A percentile compares a stretch with the other conserved stretches of the same genome.
Conservation (phyloP, 345 rosid genomes). For the Cochlearia excelsa region DNA sequence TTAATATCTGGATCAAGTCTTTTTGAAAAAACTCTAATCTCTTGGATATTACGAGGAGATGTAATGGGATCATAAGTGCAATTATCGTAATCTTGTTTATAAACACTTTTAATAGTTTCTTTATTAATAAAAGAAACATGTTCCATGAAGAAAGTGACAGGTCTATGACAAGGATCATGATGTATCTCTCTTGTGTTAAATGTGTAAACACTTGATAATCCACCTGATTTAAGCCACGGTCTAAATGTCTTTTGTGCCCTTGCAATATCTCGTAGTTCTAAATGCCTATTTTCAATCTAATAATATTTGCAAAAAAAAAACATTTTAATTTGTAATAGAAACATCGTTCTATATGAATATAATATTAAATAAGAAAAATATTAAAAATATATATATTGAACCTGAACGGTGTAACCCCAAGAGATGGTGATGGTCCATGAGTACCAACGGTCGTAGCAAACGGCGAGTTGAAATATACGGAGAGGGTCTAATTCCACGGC, state of each 20-base stretch:
- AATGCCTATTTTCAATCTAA: slow-evolving; percentile 40
- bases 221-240: slow-evolving; percentile 48
- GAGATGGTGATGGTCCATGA: slow-evolving; percentile 81
- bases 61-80: slow-evolving; percentile 43
- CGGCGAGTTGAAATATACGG: slow-evolving; percentile 68
- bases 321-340: background rate
- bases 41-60: slow-evolving; percentile 59
- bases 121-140: slow-evolving; percentile 29
- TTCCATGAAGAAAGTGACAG: slow-evolving; percentile 61
- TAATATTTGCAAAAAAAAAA: slow-evolving; percentile 12
- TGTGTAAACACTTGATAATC: slow-evolving; percentile 42
- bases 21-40: slow-evolving; percentile 59
- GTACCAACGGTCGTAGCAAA: slow-evolving; percentile 73
- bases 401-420: slow-evolving; percentile 86
- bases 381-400: slow-evolving; percentile 5
- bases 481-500: slow-evolving; percentile 58
- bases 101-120: slow-evolving; percentile 42
- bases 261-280: slow-evolving; percentile 45
- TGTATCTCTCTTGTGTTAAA: slow-evolving; percentile 54
- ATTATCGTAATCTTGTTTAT: slow-evolving; percentile 46
- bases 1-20: slow-evolving; percentile 49
- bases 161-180: slow-evolving; percentile 66
- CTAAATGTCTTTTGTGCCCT: slow-evolving; percentile 59
- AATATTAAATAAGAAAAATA: too few relatives aligned
- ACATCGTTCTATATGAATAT: too few relatives aligned